Percentiles rank a stretch among this genome's conserved stretches.
These are phyloP conservation scores for Knufia fluminis DNA, from an alignment of 2,329 filamentous ascomycete species.

Conservation along the genomic window DNA sequence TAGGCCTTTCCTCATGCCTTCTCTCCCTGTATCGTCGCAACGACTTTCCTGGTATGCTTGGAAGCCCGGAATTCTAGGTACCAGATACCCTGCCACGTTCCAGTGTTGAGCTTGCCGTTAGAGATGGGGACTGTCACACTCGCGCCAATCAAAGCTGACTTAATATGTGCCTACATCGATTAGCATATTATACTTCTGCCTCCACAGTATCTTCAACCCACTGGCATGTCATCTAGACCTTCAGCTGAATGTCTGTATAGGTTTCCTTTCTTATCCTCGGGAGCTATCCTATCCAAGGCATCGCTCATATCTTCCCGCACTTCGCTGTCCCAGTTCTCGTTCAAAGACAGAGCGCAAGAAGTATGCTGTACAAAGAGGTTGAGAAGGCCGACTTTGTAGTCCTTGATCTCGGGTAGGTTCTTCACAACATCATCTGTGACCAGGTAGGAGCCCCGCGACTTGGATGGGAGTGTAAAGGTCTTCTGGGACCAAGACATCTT, in stretches of 20 bases:
- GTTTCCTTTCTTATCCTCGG: conserved; percentile 64
- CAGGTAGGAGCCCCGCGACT: conserved; percentile 77
- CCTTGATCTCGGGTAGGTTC: conserved; percentile 66
- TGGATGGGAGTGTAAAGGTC: conserved; percentile 66
- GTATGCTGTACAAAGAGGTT: conserved; percentile 95
- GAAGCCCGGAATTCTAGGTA: conserved; percentile 77
- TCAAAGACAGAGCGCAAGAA: conserved; percentile 77
- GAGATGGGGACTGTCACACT: conserved; percentile 86
- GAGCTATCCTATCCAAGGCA: conserved; percentile 81
- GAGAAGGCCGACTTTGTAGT: conserved; percentile 77
- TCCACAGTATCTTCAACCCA: conserved; percentile 32
- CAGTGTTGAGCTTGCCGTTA: conserved; percentile 64
- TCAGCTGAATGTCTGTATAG: conserved; percentile 83
- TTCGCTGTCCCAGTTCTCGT: conserved; percentile 82
- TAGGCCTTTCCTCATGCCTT: conserved; percentile 34
- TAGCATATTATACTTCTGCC: not conserved
- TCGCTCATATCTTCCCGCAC: conserved; percentile 93
- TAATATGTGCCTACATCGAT: conserved; percentile 67
- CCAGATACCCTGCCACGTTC: conserved; percentile 68
- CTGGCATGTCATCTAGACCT: conserved; percentile 88
- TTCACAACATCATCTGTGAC: conserved; percentile 66
- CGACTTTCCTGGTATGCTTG: conserved; percentile 69
- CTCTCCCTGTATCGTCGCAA: conserved; percentile 92
- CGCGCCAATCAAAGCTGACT: conserved; percentile 78
- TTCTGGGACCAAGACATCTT: conserved; percentile 67